A percentile compares a stretch with the other conserved stretches of the same genome.
phyloP scores from a whole-genome alignment of 768 basidiomycete species.

The Russula ochroleuca region DNA sequence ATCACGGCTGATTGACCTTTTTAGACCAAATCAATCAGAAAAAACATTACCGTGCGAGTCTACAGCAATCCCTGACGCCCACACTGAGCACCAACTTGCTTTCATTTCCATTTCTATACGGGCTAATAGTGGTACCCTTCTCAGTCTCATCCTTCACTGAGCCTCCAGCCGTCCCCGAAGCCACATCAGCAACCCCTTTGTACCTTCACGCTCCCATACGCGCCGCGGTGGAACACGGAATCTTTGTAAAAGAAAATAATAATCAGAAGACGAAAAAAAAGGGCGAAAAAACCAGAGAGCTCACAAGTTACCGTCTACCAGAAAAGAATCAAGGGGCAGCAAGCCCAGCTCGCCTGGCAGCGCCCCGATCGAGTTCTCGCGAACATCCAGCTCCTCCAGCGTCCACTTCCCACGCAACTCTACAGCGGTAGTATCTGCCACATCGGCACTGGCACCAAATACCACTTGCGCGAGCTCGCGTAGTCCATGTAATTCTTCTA shows the following conservation, averaged over 20 bases:
- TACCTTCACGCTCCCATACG: constrained; percentile 85
- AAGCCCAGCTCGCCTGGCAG: constrained; percentile 67
- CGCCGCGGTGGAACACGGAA: constrained; percentile 78
- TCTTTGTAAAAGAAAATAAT: constrained; percentile 36
- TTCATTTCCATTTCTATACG: no score
- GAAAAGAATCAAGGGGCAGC: constrained; percentile 71
- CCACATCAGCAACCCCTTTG: constrained; percentile 77
- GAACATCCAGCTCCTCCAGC: constrained; percentile 75
- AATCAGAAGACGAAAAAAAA: background rate
- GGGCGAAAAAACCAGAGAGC: constrained; percentile 32
- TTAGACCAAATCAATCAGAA: no score
- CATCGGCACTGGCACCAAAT: constrained; percentile 51
- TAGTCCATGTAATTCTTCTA: constrained; percentile 60
- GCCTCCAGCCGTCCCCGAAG: constrained; percentile 60
- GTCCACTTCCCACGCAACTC: constrained; percentile 57
- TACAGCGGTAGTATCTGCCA: constrained; percentile 31
- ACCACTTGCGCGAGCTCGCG: constrained; percentile 48
- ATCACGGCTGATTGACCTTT: no score
- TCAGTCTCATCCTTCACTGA: background rate
- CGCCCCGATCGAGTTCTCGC: constrained; percentile 75
- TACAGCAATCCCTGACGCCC: no score
- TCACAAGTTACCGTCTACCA: constrained; percentile 83
- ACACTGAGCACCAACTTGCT: no score
- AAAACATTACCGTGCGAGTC: no score
- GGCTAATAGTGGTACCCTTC: background rate